Evolutionary conservation across 2,329 filamentous ascomycete species (phyloP).

Genomic region (Aureobasidium vineae): DNA sequence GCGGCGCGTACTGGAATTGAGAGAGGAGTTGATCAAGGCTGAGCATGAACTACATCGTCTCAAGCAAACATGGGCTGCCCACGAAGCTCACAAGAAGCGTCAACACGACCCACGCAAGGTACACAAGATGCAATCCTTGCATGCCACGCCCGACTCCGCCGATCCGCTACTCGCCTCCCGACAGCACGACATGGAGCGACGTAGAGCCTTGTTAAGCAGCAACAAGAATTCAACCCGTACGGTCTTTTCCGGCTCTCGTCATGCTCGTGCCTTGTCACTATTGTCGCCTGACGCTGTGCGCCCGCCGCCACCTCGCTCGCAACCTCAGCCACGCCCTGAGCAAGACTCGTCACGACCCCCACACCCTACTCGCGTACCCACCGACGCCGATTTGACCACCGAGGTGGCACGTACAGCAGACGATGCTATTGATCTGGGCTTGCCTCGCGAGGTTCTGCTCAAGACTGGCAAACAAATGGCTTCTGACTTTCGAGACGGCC

Average conservation of each 20-base stretch:
- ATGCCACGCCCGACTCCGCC: constrained; percentile 37
- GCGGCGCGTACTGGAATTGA: constrained; percentile 82
- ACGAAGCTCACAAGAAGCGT: constrained; percentile 74
- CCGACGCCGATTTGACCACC: constrained; percentile 31
- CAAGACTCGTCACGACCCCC: constrained; percentile 12
- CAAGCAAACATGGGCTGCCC: constrained; percentile 78
- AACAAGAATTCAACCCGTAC: constrained; percentile 52
- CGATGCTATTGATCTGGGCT: constrained; percentile 30
- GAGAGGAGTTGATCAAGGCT: constrained; percentile 81
- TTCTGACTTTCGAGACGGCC: constrained; percentile 81
- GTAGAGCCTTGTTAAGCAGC: constrained; percentile 62
- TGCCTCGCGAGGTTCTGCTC: constrained; percentile 53
- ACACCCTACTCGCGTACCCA: constrained; percentile 18
- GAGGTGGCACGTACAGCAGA: constrained; percentile 39
- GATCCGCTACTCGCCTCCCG: not conserved
- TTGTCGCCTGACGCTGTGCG: constrained; percentile 60
- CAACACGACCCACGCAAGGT: constrained; percentile 58
- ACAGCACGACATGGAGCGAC: constrained; percentile 66
- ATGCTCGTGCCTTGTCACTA: constrained; percentile 71
- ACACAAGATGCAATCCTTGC: constrained; percentile 59
- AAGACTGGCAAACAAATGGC: constrained; percentile 72
- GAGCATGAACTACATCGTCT: constrained; percentile 72
- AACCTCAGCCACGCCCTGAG: not conserved
- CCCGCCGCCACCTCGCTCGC: constrained; percentile 17
- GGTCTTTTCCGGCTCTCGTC: constrained; percentile 62